A percentile compares a stretch with the other conserved stretches of the same genome.
These are phyloP conservation scores for Pyricularia pennisetigena DNA, from an alignment of 2,329 filamentous ascomycete species.

Conservation along the genomic window DNA sequence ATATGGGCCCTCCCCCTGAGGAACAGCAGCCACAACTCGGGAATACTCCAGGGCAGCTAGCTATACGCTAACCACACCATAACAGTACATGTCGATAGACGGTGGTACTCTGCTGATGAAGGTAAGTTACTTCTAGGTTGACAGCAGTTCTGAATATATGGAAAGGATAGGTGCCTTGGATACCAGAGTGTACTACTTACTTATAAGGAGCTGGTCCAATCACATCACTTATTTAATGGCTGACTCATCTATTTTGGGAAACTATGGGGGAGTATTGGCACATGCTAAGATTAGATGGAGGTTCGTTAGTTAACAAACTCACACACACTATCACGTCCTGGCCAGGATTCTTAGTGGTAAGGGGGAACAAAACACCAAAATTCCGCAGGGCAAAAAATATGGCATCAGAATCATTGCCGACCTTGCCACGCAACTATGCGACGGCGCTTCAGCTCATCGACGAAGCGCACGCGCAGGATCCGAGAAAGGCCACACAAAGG, in stretches of 20 bases:
- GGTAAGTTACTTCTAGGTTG: neutral
- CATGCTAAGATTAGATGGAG: neutral
- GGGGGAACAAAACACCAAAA: neutral
- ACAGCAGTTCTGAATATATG: neutral
- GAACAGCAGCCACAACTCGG: neutral
- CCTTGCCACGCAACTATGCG: slow-evolving; percentile 28
- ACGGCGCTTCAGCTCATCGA: slow-evolving; percentile 61
- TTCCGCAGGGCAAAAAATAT: neutral
- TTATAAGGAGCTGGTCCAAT: neutral
- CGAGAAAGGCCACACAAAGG: slow-evolving; percentile 36
- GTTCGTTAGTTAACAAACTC: neutral
- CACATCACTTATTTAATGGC: neutral
- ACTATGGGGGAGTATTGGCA: neutral
- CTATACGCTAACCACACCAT: neutral
- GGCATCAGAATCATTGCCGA: neutral
- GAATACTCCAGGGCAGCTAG: neutral
- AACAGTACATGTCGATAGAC: neutral
- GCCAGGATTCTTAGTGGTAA: neutral
- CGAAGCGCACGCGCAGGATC: slow-evolving; percentile 59
- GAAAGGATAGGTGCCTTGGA: neutral
- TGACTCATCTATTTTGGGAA: neutral
- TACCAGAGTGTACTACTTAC: neutral
- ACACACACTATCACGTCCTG: neutral
- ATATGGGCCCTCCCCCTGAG: neutral
- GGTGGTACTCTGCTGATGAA: neutral